Evolutionary conservation across 371 early-diverging fungal genomes (phyloP).

Genomic region (Mortierella sp.): DNA sequence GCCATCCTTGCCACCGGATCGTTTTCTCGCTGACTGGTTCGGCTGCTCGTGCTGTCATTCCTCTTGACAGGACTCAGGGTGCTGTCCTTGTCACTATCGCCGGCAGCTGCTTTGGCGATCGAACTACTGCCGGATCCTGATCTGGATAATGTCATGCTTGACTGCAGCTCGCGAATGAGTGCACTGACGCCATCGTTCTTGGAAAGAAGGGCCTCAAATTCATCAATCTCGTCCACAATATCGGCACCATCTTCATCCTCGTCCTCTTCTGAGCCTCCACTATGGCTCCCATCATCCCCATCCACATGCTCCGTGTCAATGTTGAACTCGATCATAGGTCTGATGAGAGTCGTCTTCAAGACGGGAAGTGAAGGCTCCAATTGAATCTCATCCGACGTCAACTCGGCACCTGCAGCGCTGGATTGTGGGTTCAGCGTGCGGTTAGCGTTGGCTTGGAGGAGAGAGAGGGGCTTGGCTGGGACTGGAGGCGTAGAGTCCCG

Average conservation of each 20-base stretch:
- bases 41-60: constrained; percentile 36
- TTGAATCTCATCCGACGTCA: constrained; percentile 32
- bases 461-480: constrained; percentile 42
- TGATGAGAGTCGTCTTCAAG: not conserved
- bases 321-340: not conserved
- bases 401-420: constrained; percentile 16
- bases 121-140: constrained; percentile 22
- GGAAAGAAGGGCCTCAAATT: constrained; percentile 2
- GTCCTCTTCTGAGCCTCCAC: constrained; percentile 4
- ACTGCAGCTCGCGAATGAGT: constrained; percentile 42
- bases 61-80: constrained; percentile 4
- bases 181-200: constrained; percentile 28
- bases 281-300: constrained; percentile 15
- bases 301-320: constrained; percentile 11
- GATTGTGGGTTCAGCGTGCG: constrained; percentile 20
- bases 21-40: constrained; percentile 8
- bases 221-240: not conserved
- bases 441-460: constrained; percentile 17
- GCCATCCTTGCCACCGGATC: not conserved
- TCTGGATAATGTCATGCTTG: constrained; percentile 31
- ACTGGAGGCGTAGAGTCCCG: constrained; percentile 18
- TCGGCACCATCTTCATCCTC: constrained; percentile 15
- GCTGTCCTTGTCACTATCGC: not conserved
- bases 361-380: not conserved
- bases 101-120: not conserved